These are phyloP conservation scores for Colletotrichum sp. DNA, from an alignment of 2,329 filamentous ascomycete species.

Conservation along the genomic window DNA sequence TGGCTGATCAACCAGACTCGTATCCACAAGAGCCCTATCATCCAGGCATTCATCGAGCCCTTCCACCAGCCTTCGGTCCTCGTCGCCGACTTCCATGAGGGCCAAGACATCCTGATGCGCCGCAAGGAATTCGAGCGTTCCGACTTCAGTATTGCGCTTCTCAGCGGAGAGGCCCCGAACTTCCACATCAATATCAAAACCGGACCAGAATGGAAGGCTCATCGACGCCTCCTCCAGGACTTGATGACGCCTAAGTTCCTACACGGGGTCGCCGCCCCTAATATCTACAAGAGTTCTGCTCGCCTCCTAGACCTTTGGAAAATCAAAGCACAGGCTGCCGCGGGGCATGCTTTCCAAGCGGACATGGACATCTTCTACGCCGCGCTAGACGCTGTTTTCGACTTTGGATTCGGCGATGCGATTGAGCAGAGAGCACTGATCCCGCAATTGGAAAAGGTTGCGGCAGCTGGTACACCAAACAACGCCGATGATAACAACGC, in stretches of 20 bases:
- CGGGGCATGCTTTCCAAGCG: conserved; percentile 34
- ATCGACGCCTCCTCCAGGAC: conserved; percentile 38
- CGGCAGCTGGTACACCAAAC: neutral
- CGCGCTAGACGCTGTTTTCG: conserved; percentile 41
- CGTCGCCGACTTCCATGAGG: conserved; percentile 35
- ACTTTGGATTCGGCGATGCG: conserved; percentile 29
- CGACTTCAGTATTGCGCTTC: conserved; percentile 11
- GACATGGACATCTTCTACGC: conserved; percentile 34
- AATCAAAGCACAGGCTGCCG: conserved; percentile 32
- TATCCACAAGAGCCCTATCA: conserved; percentile 15
- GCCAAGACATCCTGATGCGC: conserved; percentile 35
- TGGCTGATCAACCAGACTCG: neutral
- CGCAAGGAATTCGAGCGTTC: conserved; percentile 39
- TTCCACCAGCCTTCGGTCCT: conserved; percentile 33
- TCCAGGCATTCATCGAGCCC: conserved; percentile 38
- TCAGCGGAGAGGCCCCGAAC: conserved; percentile 17
- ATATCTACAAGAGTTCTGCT: conserved; percentile 33
- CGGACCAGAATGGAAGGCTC: conserved; percentile 33
- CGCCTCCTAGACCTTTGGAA: conserved; percentile 37
- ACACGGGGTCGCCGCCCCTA: conserved; percentile 34
- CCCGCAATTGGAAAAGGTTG: neutral
- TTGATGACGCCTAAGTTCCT: conserved; percentile 42
- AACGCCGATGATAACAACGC: neutral
- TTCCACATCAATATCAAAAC: conserved; percentile 39
- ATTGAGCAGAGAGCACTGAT: neutral